Conservation (phyloP, 768 basidiomycete genomes). For the Boletus patriciae region DNA sequence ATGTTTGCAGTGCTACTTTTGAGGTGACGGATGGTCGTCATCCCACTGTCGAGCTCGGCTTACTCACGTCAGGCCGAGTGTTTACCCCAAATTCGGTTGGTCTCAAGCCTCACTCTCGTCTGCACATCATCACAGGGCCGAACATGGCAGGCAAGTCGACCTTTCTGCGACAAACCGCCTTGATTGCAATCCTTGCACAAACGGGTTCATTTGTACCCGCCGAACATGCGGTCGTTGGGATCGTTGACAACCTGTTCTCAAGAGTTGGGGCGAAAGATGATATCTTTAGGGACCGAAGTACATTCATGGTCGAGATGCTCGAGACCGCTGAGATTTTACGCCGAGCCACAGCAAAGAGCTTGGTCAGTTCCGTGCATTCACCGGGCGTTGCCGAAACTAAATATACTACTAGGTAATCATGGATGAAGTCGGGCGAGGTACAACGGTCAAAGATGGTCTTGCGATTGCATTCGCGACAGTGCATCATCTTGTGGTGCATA, state of each 20-base stretch:
- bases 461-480: slow-evolving; percentile 92
- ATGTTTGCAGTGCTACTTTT: slow-evolving; percentile 48
- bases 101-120: slow-evolving; percentile 55
- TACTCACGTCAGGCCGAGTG: slow-evolving; percentile 66
- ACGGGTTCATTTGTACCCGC: slow-evolving; percentile 94
- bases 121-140: slow-evolving; percentile 90
- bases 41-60: slow-evolving; percentile 88
- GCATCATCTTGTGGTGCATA: slow-evolving; percentile 72
- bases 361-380: slow-evolving; percentile 50
- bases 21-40: slow-evolving; percentile 81
- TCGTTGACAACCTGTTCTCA: slow-evolving; percentile 92
- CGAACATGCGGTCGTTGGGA: slow-evolving; percentile 71
- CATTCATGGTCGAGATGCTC: slow-evolving; percentile 98
- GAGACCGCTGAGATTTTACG: slow-evolving; percentile 91
- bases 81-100: slow-evolving; percentile 84
- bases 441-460: slow-evolving; percentile 87
- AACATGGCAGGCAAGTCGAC: slow-evolving; percentile 98
- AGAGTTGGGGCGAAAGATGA: slow-evolving; percentile 95
- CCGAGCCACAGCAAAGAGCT: slow-evolving; percentile 76
- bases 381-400: slow-evolving; percentile 3
- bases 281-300: slow-evolving; percentile 87
- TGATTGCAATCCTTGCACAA: slow-evolving; percentile 89
- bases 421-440: slow-evolving; percentile 99
- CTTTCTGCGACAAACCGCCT: slow-evolving; percentile 84
- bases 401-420: slow-evolving; percentile 76